A percentile compares a stretch with the other conserved stretches of the same genome.
These are phyloP conservation scores for Pleurotus sapidus DNA, from an alignment of 768 basidiomycete species.

Conservation along the genomic window DNA sequence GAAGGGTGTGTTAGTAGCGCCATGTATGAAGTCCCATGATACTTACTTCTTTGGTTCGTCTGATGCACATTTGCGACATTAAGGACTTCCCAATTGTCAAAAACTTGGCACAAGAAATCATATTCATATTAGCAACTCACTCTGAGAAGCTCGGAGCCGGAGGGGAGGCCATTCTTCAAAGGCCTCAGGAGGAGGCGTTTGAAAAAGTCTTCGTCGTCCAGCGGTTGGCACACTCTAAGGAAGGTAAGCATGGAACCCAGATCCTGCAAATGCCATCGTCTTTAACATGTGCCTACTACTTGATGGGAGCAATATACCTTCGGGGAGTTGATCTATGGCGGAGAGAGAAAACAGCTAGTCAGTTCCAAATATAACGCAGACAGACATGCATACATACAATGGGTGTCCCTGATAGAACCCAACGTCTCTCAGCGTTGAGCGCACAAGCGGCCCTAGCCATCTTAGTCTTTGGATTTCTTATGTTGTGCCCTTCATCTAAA, in stretches of 20 bases:
- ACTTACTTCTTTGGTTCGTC: slow-evolving; percentile 76
- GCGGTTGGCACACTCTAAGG: slow-evolving; percentile 78
- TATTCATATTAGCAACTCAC: slow-evolving; percentile 34
- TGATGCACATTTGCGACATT: slow-evolving; percentile 77
- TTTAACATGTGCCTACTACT: not conserved
- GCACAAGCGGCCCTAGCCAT: slow-evolving; percentile 69
- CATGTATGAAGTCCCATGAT: not conserved
- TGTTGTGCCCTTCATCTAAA: slow-evolving; percentile 85
- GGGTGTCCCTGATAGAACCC: slow-evolving; percentile 84
- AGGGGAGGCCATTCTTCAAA: slow-evolving; percentile 61
- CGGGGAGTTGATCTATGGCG: slow-evolving; percentile 73
- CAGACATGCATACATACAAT: slow-evolving; percentile 47
- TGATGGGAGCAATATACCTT: slow-evolving; percentile 35
- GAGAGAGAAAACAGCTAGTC: not conserved
- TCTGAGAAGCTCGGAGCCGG: slow-evolving; percentile 68
- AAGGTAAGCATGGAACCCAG: slow-evolving; percentile 86
- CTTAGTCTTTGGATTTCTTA: slow-evolving; percentile 86
- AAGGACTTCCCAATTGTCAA: slow-evolving; percentile 44
- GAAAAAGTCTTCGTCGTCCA: slow-evolving; percentile 83
- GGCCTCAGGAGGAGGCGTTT: slow-evolving; percentile 78
- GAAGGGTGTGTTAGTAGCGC: not conserved
- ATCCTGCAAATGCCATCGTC: slow-evolving; percentile 46
- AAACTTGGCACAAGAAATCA: not conserved
- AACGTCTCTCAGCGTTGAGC: slow-evolving; percentile 68
- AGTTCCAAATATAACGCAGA: not conserved